Base-by-base conservation (phyloP, 2,329 filamentous ascomycete species). In the Pestalotiopsis sp. region DNA sequence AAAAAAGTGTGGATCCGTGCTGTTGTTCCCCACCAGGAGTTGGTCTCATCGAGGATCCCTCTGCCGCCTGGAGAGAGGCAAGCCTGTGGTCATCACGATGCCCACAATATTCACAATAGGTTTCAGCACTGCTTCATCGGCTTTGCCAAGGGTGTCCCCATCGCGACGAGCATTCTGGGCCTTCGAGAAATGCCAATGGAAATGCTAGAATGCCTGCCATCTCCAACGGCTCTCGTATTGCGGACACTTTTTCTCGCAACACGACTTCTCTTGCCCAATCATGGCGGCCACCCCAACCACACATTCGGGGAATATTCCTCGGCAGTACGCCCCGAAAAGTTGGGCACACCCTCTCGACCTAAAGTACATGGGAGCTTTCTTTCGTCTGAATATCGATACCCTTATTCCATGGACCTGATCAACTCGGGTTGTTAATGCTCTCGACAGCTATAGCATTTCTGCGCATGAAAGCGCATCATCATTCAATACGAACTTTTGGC, bases 121-220 rank as follows among this genome's bases (percentile, higher is more conserved):
- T 67, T 67, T 67, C 66, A 67, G 59, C 36, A 62, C 38, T 67
- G 66, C 66, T 67, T 67, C 66, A 67, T 61, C 66, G 31, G 7
- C 31, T 36, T 9, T 66, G 38, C 7, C 66, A 67, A 41, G 66
- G 66, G 38, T 12, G 13, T 11, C n/a, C 23, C 38, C 36, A 62
- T 31, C 12, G 27, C 17, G 25, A 58, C 11, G 20, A 58, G 27
- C 31, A 36, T 36, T 36, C 31, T 36, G 31, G 31, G 7, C 31
- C 31, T 36, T 36, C 31, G 31, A 36, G 31, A 36, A 36, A 36
- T 36, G 31, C 31, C 31, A 36, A 36, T 36, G 31, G 31, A 36
- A 36, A 36, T 36, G 7, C 31, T 6, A 36, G 31, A 36, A 9
- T 36, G 31, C 31, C 7, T 36, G 31, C 31, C 31, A 36, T 36